Conservation (phyloP, 768 basidiomycete species). For the Crucibulum laeve region DNA sequence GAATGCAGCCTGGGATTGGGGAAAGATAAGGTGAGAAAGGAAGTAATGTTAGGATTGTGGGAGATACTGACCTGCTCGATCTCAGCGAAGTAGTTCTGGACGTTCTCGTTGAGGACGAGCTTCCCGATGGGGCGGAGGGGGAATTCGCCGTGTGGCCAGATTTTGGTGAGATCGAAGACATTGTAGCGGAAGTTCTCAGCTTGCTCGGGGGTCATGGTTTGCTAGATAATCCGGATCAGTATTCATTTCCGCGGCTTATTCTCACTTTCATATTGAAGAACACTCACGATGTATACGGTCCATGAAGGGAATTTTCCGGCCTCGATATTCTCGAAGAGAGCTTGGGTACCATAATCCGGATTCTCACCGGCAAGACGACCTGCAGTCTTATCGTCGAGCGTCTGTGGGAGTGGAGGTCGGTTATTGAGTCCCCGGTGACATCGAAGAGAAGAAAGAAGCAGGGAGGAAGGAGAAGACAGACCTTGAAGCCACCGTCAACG, state of each 20-base stretch:
- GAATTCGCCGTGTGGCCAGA: conserved; percentile 85
- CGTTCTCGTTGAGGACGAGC: conserved; percentile 74
- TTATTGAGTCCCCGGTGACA: background rate
- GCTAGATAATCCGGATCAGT: conserved; percentile 33
- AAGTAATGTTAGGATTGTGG: conserved; percentile 6
- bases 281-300: conserved; percentile 79
- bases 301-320: conserved; percentile 77
- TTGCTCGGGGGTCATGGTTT: conserved; percentile 92
- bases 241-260: background rate
- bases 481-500: conserved; percentile 80
- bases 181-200: conserved; percentile 90
- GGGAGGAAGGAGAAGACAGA: conserved; percentile 14
- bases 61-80: conserved; percentile 73
- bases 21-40: conserved; percentile 9
- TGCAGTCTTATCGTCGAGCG: conserved; percentile 66
- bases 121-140: conserved; percentile 89
- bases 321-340: conserved; percentile 81
- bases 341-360: conserved; percentile 81
- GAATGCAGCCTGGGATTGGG: conserved; percentile 60
- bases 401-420: conserved; percentile 51
- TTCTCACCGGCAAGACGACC: conserved; percentile 63
- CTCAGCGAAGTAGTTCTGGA: conserved; percentile 90
- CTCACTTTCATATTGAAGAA: background rate
- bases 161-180: conserved; percentile 85
- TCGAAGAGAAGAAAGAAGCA: conserved; percentile 1